Conservation (phyloP, 1,284 basidiomycete species). For the Cutaneotrichosporon cavernicola region DNA sequence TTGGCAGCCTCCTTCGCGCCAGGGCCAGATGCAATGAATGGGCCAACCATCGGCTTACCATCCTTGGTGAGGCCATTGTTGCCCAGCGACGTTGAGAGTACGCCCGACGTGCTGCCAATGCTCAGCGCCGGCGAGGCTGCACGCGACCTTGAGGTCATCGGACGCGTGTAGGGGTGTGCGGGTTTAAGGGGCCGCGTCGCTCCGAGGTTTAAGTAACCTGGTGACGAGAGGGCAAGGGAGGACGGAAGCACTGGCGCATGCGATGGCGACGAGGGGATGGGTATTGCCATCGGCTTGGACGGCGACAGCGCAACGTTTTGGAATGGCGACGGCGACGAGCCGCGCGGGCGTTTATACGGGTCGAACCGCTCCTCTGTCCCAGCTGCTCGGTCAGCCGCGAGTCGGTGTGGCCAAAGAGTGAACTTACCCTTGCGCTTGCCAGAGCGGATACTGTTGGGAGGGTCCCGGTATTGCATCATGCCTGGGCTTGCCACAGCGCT, state of each 20-base stretch:
- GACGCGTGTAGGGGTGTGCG: slow-evolving; percentile 40
- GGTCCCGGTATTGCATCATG: slow-evolving; percentile 50
- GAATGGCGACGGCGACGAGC: slow-evolving; percentile 42
- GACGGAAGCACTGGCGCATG: slow-evolving; percentile 36
- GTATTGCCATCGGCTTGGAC: slow-evolving; percentile 33
- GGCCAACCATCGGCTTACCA: slow-evolving; percentile 26
- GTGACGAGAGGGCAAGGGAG: slow-evolving; percentile 23
- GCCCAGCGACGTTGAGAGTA: slow-evolving; percentile 34
- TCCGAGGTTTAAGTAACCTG: slow-evolving; percentile 21
- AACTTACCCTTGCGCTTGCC: slow-evolving; percentile 48
- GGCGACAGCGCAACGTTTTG: slow-evolving; percentile 37
- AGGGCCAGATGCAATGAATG: slow-evolving; percentile 34
- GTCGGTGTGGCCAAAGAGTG: not conserved
- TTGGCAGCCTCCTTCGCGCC: slow-evolving; percentile 22
- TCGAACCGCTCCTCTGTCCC: slow-evolving; percentile 48
- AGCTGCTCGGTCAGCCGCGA: slow-evolving; percentile 21
- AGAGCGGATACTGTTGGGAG: slow-evolving; percentile 32
- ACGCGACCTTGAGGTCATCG: slow-evolving; percentile 41
- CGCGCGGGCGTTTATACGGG: slow-evolving; percentile 50
- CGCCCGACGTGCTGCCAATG: slow-evolving; percentile 41
- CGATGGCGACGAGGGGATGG: slow-evolving; percentile 44
- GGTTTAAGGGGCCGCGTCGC: slow-evolving; percentile 7
- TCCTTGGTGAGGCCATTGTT: slow-evolving; percentile 20
- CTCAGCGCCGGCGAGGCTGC: slow-evolving; percentile 46
- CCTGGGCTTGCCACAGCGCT: slow-evolving; percentile 24